Evolutionary conservation across 2,329 filamentous ascomycete species (phyloP), one percentile per base, ranked within the genome.

Genomic region (Botrytis porri): DNA sequence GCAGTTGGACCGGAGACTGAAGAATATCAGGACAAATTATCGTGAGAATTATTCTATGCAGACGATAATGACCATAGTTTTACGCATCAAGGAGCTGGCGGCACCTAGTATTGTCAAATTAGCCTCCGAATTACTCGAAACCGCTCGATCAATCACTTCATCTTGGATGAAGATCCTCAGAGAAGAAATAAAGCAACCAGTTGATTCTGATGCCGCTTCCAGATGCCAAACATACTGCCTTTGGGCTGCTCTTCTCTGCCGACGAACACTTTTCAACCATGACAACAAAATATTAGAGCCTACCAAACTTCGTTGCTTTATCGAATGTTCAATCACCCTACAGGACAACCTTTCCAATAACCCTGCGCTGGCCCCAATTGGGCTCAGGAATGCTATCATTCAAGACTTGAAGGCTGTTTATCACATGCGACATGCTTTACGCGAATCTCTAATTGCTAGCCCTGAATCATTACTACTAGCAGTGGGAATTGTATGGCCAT

Each of bases 21-120:
- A 81, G 0, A 77, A 79, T 0, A 85, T 92, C 12, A 77, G 79
- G 0, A 79, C 82, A 0, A 92, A 88, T 62, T 91, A 88, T 86
- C 84, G 89, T 0, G 90, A 92, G 74, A 82, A 81, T 0, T 80
- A 87, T 69, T 83, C 84, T 22, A 91, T 92, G 88, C 85, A 88
- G 7, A 83, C 86, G 0, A 71, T 91, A 2, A 83, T 91, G 8
- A 86, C 84, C 0, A 76, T 92, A 0, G 77, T 82, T 0, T 77
- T 88, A 0, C 84, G 87, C 3, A 77, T 69, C 75, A 65, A 35
- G 76, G 80, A 45, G 77, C 73, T 63, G 74, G 79, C 8, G 20
- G 16, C 7, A 48, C 64, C 0, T 66, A 72, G 10, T 65, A 41
- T 54, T 2, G 51, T 9, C 0, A 62, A 72, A 1, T 76, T 77